Evolutionary conservation across 176 grass and related monocot species (phyloP).

Genomic region (Aechmea fasciata): DNA sequence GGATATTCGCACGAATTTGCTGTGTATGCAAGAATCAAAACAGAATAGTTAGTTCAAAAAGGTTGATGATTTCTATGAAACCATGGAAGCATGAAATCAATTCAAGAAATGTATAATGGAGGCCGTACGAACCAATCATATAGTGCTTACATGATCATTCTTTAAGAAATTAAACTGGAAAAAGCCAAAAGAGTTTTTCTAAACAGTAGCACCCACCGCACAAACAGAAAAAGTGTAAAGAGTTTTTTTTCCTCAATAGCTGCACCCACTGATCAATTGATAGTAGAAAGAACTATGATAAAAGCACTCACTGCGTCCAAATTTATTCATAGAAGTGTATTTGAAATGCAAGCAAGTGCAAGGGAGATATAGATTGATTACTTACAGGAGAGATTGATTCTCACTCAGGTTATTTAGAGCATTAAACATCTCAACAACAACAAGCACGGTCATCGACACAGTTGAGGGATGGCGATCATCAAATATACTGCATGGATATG

Average conservation of each 20-base stretch:
- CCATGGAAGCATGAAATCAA: not conserved
- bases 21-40: not conserved
- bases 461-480: conserved; percentile 94
- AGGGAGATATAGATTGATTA: not conserved
- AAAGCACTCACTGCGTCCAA: too few species aligned
- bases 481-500: conserved; percentile 90
- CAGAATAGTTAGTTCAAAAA: not conserved
- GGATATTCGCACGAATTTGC: not conserved
- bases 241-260: too few species aligned
- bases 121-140: too few species aligned
- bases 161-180: too few species aligned
- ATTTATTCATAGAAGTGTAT: not conserved
- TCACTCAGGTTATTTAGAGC: conserved; percentile 99
- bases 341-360: not conserved
- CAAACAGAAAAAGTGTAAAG: too few species aligned
- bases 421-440: conserved; percentile 99
- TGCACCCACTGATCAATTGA: too few species aligned
- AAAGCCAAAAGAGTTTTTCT: too few species aligned
- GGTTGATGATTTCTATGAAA: not conserved
- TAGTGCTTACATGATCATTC: too few species aligned
- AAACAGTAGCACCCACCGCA: too few species aligned
- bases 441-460: conserved; percentile 96
- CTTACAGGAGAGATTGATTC: conserved; percentile 98
- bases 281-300: too few species aligned
- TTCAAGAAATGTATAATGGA: not conserved